Conservation (phyloP, 768 basidiomycete species). For the Coprinellus micaceus region DNA sequence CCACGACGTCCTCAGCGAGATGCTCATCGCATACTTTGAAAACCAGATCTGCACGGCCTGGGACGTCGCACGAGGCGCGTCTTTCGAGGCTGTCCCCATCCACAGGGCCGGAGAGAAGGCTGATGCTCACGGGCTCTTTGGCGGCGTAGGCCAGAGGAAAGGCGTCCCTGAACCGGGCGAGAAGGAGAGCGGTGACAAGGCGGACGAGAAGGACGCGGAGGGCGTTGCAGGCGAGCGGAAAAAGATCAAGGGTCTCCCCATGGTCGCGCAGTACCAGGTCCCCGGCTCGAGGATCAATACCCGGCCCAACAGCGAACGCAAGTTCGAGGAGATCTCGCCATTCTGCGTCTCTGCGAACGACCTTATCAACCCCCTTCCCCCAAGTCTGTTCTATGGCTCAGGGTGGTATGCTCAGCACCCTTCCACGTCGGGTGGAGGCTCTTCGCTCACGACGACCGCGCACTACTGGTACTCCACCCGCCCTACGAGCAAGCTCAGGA, state of each 20-base stretch:
- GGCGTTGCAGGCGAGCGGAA: neutral
- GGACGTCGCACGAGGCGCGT: conserved; percentile 64
- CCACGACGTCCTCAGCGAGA: conserved; percentile 85
- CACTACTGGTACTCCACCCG: conserved; percentile 94
- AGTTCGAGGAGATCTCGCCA: conserved; percentile 84
- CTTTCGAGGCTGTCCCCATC: conserved; percentile 55
- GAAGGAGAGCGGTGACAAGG: conserved; percentile 27
- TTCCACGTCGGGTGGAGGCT: conserved; percentile 31
- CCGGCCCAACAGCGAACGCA: conserved; percentile 46
- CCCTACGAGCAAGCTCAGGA: conserved; percentile 76
- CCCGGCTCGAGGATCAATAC: conserved; percentile 73
- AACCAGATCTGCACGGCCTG: conserved; percentile 85
- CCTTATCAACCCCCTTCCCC: conserved; percentile 94
- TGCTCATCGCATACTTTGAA: conserved; percentile 89
- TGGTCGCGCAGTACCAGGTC: conserved; percentile 45
- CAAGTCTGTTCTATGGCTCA: conserved; percentile 86
- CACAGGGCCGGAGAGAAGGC: conserved; percentile 35
- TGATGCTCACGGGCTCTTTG: conserved; percentile 68
- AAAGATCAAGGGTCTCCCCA: conserved; percentile 21
- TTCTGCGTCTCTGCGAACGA: conserved; percentile 97
- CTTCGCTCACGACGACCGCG: conserved; percentile 53
- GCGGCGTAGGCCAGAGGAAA: conserved; percentile 80
- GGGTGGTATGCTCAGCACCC: conserved; percentile 88
- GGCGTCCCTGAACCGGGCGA: conserved; percentile 56
- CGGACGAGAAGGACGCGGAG: conserved; percentile 14